A percentile compares a stretch with the other conserved stretches of the same genome.
Conservation (phyloP, 192 early-diverging fungal species). For the Coemansia erecta region DNA sequence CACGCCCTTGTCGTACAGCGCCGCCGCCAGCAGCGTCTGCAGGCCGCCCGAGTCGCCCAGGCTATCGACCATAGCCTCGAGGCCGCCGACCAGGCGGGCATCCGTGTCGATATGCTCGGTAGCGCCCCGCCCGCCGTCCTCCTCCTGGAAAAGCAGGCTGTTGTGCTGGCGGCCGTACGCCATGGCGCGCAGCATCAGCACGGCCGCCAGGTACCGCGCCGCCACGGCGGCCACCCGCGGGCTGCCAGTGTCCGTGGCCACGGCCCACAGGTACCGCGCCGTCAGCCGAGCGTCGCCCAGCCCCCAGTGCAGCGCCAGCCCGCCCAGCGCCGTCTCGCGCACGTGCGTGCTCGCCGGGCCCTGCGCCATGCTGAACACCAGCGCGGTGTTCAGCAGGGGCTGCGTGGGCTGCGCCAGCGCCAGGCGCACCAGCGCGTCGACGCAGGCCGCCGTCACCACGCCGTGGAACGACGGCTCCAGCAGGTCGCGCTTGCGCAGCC, state of each 20-base stretch:
- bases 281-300: conserved; percentile 32
- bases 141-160: conserved; percentile 43
- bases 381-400: conserved; percentile 67
- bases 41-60: conserved; percentile 29
- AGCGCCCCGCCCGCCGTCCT: conserved; percentile 15
- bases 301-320: conserved; percentile 71
- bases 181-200: conserved; percentile 39
- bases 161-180: conserved; percentile 41
- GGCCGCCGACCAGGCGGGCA: conserved; percentile 44
- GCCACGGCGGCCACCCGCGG: conserved; percentile 14
- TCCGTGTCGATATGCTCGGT: conserved; percentile 46
- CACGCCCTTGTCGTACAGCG: conserved; percentile 33
- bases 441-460: conserved; percentile 72
- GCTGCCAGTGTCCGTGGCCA: conserved; percentile 15
- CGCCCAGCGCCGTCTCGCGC: conserved; percentile 71
- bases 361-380: conserved; percentile 71
- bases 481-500: conserved; percentile 74
- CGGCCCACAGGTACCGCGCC: too few relatives aligned
- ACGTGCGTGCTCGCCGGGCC: conserved; percentile 71
- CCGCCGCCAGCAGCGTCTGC: conserved; percentile 22
- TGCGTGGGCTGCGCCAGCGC: conserved; percentile 56
- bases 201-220: conserved; percentile 11
- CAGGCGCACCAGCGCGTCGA: conserved; percentile 73
- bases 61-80: conserved; percentile 41
- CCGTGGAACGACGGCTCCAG: conserved; percentile 87